A percentile compares a stretch with the other conserved stretches of the same genome.
Evolutionary conservation across 2,329 filamentous ascomycete genomes (phyloP).

Genomic region (Pseudocercospora eumusae): DNA sequence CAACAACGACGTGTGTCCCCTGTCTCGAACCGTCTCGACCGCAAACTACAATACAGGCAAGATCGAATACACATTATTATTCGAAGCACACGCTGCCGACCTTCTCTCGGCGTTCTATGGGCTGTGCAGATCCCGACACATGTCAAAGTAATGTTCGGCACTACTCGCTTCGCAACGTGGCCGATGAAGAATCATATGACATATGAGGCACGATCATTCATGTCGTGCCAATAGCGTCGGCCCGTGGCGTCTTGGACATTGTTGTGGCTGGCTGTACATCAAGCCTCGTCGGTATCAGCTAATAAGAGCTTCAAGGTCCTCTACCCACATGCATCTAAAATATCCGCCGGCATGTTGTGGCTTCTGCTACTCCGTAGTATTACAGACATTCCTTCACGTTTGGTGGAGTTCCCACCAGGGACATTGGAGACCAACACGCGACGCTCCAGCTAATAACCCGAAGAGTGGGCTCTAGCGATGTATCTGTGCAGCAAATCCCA

Average conservation of each 20-base stretch:
- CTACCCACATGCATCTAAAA: conserved; percentile 2
- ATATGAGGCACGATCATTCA: not conserved
- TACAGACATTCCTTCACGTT: not conserved
- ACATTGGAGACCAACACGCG: not conserved
- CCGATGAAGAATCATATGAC: too few relatives aligned
- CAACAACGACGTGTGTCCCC: conserved; percentile 2
- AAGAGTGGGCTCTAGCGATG: conserved; percentile 7
- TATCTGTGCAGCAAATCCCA: conserved; percentile 18
- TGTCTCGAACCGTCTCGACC: not conserved
- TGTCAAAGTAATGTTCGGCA: not conserved
- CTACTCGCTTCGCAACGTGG: not conserved
- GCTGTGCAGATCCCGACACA: not conserved
- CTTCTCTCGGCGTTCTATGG: not conserved
- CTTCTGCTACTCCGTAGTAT: not conserved
- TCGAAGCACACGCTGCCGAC: not conserved
- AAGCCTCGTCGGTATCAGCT: conserved; percentile 3
- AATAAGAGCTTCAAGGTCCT: conserved; percentile 1
- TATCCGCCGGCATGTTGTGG: conserved; percentile 2
- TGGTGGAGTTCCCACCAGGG: not conserved
- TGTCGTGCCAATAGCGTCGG: conserved; percentile 1
- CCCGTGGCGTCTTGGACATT: not conserved
- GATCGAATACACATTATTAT: not conserved
- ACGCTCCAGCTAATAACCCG: conserved; percentile 1
- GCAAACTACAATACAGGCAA: not conserved
- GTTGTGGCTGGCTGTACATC: conserved; percentile 5